These are phyloP conservation scores for Lathyrus aphaca DNA, from an alignment of 306 rosid genomes.

Conservation along the genomic window DNA sequence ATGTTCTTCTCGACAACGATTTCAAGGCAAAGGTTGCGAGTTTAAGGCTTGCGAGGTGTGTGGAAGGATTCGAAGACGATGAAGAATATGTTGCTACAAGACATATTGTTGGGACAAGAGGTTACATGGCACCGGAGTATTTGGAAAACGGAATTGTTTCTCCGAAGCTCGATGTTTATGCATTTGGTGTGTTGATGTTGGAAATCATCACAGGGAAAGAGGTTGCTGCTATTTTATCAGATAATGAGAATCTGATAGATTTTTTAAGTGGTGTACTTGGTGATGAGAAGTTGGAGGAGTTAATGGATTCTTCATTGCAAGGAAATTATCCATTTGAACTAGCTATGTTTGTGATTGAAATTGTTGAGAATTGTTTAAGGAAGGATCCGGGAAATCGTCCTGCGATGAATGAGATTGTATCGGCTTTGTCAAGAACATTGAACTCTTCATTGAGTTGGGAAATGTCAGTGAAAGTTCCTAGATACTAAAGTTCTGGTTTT, in stretches of 20 bases:
- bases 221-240: slow-evolving; percentile 47
- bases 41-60: slow-evolving; percentile 63
- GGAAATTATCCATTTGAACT: slow-evolving; percentile 66
- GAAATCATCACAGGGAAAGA: slow-evolving; percentile 81
- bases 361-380: slow-evolving; percentile 55
- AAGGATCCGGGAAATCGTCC: slow-evolving; percentile 70
- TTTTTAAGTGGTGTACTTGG: slow-evolving; percentile 41
- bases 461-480: slow-evolving; percentile 41
- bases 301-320: slow-evolving; percentile 62
- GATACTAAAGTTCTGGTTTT: background rate
- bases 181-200: slow-evolving; percentile 73
- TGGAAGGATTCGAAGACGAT: slow-evolving; percentile 43
- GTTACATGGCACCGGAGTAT: slow-evolving; percentile 94
- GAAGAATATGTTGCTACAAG: slow-evolving; percentile 65
- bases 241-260: slow-evolving; percentile 42
- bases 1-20: slow-evolving; percentile 66
- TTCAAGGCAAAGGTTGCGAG: slow-evolving; percentile 73
- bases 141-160: slow-evolving; percentile 81
- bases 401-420: slow-evolving; percentile 69
- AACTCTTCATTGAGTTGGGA: slow-evolving; percentile 76
- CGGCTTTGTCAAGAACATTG: slow-evolving; percentile 55
- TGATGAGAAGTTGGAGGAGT: slow-evolving; percentile 51
- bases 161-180: slow-evolving; percentile 77
- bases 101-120: slow-evolving; percentile 87
- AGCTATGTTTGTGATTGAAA: slow-evolving; percentile 50